A percentile compares a stretch with the other conserved stretches of the same genome.
phyloP scores from a whole-genome alignment of 2,329 filamentous ascomycete genomes.

The Monilinia fructigena region DNA sequence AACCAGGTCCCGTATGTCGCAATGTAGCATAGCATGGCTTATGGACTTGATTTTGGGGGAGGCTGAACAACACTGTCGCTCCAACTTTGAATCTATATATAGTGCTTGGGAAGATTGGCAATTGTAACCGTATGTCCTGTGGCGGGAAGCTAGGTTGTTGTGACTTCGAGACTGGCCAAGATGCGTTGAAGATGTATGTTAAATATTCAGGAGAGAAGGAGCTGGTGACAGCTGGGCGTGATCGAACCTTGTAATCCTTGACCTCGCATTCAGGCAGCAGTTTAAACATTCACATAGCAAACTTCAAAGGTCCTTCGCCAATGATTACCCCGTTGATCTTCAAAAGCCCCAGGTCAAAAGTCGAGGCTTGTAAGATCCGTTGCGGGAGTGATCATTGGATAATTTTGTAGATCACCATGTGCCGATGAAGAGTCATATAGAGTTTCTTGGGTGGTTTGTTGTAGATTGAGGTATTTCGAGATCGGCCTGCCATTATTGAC shows the following conservation, averaged over 20 bases:
- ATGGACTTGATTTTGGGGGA: background rate
- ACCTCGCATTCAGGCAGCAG: slow-evolving; percentile 24
- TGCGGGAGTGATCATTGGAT: slow-evolving; percentile 1
- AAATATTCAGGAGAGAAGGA: slow-evolving; percentile 11
- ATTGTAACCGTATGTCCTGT: slow-evolving; percentile 21
- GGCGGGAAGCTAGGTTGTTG: background rate
- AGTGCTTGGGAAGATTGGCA: slow-evolving; percentile 13
- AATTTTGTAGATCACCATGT: background rate
- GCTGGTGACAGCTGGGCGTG: slow-evolving; percentile 20
- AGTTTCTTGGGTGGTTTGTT: background rate
- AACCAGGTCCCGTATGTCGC: background rate
- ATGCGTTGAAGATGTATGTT: slow-evolving; percentile 15
- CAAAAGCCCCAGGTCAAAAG: slow-evolving; percentile 5
- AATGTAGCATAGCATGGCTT: slow-evolving; percentile 13
- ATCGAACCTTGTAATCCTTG: slow-evolving; percentile 17
- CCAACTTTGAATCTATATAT: slow-evolving; percentile 22
- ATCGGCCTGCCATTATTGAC: slow-evolving; percentile 14
- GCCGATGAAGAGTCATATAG: background rate
- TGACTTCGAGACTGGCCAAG: slow-evolving; percentile 22
- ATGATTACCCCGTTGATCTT: background rate
- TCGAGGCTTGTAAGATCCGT: slow-evolving; percentile 5
- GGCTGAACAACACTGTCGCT: slow-evolving; percentile 22
- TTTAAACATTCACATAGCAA: slow-evolving; percentile 18
- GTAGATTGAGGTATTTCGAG: slow-evolving; percentile 10
- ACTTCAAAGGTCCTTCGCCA: slow-evolving; percentile 1